These are phyloP conservation scores for Trametes coccinea DNA, from an alignment of 768 basidiomycete genomes.

Conservation along the genomic window DNA sequence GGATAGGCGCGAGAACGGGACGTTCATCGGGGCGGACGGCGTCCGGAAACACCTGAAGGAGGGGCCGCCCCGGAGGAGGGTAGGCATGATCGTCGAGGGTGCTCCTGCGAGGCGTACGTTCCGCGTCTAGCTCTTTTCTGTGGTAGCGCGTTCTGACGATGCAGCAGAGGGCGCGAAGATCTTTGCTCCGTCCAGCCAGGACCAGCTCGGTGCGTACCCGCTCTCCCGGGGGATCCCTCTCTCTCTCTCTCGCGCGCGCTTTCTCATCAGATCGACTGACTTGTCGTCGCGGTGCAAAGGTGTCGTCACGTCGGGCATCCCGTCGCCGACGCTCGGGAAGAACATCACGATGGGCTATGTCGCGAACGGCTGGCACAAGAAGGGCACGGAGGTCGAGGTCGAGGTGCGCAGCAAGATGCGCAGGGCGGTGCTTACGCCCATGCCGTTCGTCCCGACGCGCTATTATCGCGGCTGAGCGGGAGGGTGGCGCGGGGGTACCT, in stretches of 20 bases:
- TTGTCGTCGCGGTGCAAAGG: slow-evolving; percentile 40
- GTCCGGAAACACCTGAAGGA: slow-evolving; percentile 79
- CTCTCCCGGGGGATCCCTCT: background rate
- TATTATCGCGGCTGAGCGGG: slow-evolving; percentile 67
- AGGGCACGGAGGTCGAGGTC: slow-evolving; percentile 81
- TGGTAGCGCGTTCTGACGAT: slow-evolving; percentile 6
- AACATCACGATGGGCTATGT: slow-evolving; percentile 99
- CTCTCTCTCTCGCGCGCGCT: too few relatives aligned
- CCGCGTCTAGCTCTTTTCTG: background rate
- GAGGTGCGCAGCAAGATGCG: slow-evolving; percentile 83
- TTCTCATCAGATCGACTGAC: too few relatives aligned
- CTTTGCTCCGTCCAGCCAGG: slow-evolving; percentile 51
- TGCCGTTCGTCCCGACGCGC: slow-evolving; percentile 86
- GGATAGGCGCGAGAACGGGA: slow-evolving; percentile 66
- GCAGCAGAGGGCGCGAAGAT: slow-evolving; percentile 76
- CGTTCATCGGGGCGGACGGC: slow-evolving; percentile 77
- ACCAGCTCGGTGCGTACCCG: slow-evolving; percentile 57
- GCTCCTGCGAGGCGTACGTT: slow-evolving; percentile 80
- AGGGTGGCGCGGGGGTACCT: too few relatives aligned
- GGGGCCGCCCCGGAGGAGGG: slow-evolving; percentile 73
- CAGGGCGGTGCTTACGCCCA: slow-evolving; percentile 69
- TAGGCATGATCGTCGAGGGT: slow-evolving; percentile 81
- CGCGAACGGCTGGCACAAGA: slow-evolving; percentile 80
- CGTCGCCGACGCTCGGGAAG: slow-evolving; percentile 83
- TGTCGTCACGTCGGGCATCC: slow-evolving; percentile 89